phyloP scores from a whole-genome alignment of 257 asterid species.

The Dorcoceras hygrometricum region DNA sequence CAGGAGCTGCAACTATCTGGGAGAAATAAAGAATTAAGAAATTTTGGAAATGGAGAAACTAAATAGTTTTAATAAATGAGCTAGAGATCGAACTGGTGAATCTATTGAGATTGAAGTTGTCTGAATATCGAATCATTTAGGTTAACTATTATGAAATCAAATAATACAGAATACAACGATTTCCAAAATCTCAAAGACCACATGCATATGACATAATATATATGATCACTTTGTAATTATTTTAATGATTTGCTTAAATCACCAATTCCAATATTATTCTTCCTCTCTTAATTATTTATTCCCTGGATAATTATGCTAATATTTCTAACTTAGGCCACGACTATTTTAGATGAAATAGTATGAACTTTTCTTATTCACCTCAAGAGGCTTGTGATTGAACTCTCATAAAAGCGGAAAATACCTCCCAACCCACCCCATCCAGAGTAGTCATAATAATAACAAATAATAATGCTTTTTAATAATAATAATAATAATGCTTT shows the following conservation, averaged over 20 bases:
- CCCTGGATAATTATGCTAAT: not conserved
- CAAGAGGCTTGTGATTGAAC: too few species aligned
- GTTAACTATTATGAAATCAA: conserved; percentile 5
- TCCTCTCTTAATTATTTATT: not conserved
- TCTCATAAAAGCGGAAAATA: too few species aligned
- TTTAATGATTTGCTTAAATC: conserved; percentile 22
- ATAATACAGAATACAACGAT: conserved; percentile 10
- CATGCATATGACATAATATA: conserved; percentile 37
- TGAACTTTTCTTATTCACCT: too few species aligned
- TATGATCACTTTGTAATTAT: conserved; percentile 19
- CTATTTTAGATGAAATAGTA: too few species aligned
- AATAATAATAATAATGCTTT: too few species aligned
- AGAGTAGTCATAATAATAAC: too few species aligned
- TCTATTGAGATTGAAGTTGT: conserved; percentile 50
- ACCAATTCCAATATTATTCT: conserved; percentile 3
- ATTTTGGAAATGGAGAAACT: conserved; percentile 10
- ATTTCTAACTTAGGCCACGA: too few species aligned
- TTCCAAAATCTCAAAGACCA: conserved; percentile 36
- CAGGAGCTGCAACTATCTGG: not conserved
- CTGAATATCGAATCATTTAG: conserved; percentile 26
- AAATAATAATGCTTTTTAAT: too few species aligned
- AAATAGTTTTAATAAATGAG: conserved; percentile 7
- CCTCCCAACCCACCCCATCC: too few species aligned
- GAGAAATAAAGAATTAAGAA: not conserved
- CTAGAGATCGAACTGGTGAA: conserved; percentile 33